A percentile compares a stretch with the other conserved stretches of the same genome.
Conservation (phyloP, 2,329 filamentous ascomycete genomes). For the Monosporascus sp. region DNA sequence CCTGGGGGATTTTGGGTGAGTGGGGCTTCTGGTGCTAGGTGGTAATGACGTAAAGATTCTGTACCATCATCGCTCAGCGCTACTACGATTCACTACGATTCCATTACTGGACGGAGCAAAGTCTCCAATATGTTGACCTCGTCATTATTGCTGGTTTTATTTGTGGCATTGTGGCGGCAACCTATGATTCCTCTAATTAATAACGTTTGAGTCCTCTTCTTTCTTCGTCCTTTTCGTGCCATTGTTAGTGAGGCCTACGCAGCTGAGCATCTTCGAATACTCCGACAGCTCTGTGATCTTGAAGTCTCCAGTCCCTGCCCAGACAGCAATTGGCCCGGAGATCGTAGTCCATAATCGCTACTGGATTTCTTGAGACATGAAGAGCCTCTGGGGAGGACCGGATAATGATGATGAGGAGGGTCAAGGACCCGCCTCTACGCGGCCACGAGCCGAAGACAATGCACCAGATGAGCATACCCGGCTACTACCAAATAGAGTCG, state of each 20-base stretch:
- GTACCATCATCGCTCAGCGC: not conserved
- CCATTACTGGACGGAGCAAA: not conserved
- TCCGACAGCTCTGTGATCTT: not conserved
- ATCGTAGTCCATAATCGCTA: not conserved
- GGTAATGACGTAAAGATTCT: not conserved
- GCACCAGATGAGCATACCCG: conserved; percentile 52
- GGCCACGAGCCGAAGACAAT: conserved; percentile 15
- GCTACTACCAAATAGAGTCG: conserved; percentile 63
- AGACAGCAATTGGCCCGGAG: not conserved
- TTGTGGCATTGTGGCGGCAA: not conserved
- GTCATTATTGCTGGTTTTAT: not conserved
- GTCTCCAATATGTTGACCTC: not conserved
- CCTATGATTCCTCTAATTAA: not conserved
- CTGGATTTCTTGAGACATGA: conserved; percentile 14
- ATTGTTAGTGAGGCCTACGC: not conserved
- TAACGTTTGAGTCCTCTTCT: not conserved
- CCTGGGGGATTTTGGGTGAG: too few relatives aligned
- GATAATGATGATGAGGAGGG: conserved; percentile 13
- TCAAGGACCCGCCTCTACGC: conserved; percentile 8
- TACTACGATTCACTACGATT: not conserved
- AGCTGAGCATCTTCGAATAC: not conserved
- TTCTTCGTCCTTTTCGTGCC: not conserved
- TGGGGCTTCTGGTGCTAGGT: too few relatives aligned
- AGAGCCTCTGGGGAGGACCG: conserved; percentile 23
- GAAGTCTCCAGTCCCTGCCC: not conserved